These are phyloP conservation scores for Rhizophagus clarus DNA, from an alignment of 192 early-diverging fungal genomes.

Conservation along the genomic window DNA sequence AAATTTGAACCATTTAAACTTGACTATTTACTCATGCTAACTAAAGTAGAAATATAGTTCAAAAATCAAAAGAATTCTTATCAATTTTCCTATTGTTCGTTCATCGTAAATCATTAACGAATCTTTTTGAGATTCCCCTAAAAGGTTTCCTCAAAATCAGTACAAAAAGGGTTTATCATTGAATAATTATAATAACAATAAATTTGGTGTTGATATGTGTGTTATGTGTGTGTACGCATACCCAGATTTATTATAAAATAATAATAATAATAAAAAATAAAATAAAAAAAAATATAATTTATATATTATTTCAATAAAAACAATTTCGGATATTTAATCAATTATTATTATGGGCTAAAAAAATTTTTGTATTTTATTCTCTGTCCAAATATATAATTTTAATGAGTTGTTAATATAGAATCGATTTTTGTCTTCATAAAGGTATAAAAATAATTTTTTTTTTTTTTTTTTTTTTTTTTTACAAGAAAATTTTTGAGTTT, in stretches of 20 bases:
- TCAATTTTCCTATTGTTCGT: conserved; percentile 1
- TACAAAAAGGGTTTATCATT: too few relatives aligned
- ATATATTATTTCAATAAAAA: neutral
- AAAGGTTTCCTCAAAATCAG: neutral
- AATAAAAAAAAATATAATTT: neutral
- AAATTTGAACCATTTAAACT: neutral
- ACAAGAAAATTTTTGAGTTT: too few relatives aligned
- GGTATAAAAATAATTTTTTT: too few relatives aligned
- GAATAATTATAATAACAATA: neutral
- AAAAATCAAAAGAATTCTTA: neutral
- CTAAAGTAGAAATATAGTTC: neutral
- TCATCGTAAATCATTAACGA: neutral
- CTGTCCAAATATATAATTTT: too few relatives aligned
- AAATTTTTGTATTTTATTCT: neutral
- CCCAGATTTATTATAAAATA: too few relatives aligned
- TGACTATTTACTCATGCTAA: neutral
- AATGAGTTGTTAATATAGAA: too few relatives aligned
- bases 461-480: too few relatives aligned
- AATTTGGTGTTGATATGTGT: neutral
- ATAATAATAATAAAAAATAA: too few relatives aligned
- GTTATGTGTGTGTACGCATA: too few relatives aligned
- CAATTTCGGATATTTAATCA: neutral
- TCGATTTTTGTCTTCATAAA: too few relatives aligned
- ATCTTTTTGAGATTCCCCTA: neutral
- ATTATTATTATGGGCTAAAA: neutral